phyloP scores from a whole-genome alignment of 106 monocot genomes.

The Amphibolis antarctica region DNA sequence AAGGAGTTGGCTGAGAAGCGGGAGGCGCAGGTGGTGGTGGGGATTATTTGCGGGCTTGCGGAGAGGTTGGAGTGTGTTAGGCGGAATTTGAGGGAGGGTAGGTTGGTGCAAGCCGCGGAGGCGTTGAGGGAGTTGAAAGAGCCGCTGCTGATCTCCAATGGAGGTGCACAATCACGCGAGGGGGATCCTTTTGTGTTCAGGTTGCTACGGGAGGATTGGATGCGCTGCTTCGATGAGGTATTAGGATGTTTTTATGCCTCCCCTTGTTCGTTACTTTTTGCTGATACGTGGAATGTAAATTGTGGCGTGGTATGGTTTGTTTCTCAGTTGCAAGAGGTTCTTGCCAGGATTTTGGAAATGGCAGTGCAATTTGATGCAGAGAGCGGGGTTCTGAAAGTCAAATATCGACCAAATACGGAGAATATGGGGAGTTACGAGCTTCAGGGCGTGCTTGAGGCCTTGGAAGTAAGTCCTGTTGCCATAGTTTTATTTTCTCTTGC shows the following conservation, averaged over 20 bases:
- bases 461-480: conserved; percentile 48
- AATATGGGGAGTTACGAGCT: conserved; percentile 25
- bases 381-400: conserved; percentile 33
- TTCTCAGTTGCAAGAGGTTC: conserved; percentile 54
- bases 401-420: conserved; percentile 9
- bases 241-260: neutral
- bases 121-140: conserved; percentile 37
- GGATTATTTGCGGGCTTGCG: conserved; percentile 16
- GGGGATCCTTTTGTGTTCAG: conserved; percentile 45
- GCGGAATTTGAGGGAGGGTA: conserved; percentile 26
- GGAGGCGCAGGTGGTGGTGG: conserved; percentile 39
- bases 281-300: neutral
- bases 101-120: conserved; percentile 43
- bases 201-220: conserved; percentile 61
- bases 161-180: neutral
- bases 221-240: conserved; percentile 66
- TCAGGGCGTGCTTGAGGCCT: conserved; percentile 40
- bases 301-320: neutral
- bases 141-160: conserved; percentile 11
- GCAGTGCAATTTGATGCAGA: conserved; percentile 46
- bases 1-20: conserved; percentile 51
- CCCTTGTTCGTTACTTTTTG: neutral
- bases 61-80: conserved; percentile 30
- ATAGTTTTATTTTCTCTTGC: neutral
- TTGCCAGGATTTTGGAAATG: conserved; percentile 39